phyloP scores from a whole-genome alignment of 805 yeast genomes.

The Millerozyma acaciae region DNA sequence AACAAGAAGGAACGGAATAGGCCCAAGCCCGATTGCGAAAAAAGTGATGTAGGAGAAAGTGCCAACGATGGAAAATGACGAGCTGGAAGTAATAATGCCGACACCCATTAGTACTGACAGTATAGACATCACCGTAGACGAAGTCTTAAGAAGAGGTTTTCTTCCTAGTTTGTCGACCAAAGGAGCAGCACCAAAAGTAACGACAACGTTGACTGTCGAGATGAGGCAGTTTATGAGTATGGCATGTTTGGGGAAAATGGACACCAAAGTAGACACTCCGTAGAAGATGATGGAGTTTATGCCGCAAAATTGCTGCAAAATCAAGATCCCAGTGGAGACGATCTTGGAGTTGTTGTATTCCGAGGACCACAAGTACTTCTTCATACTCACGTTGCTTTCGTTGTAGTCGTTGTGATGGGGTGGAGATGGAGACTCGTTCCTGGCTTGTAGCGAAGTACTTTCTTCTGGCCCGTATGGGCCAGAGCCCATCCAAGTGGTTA shows the following conservation, averaged over 20 bases:
- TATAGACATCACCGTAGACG: slow-evolving; percentile 66
- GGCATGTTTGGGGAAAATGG: slow-evolving; percentile 68
- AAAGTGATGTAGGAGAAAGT: slow-evolving; percentile 73
- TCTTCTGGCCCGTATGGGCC: slow-evolving; percentile 1
- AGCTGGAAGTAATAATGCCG: slow-evolving; percentile 52
- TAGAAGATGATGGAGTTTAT: slow-evolving; percentile 90
- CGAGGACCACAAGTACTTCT: slow-evolving; percentile 46
- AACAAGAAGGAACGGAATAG: slow-evolving; percentile 86
- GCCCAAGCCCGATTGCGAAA: slow-evolving; percentile 92
- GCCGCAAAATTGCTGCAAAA: slow-evolving; percentile 90
- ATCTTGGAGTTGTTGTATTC: slow-evolving; percentile 55
- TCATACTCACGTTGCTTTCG: slow-evolving; percentile 20
- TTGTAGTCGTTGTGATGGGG: background rate
- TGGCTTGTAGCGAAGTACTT: background rate
- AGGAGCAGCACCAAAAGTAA: slow-evolving; percentile 72
- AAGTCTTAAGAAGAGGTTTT: slow-evolving; percentile 61
- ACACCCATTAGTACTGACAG: slow-evolving; percentile 60
- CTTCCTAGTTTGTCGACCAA: slow-evolving; percentile 75
- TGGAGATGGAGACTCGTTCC: slow-evolving; percentile 6
- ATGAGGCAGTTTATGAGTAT: slow-evolving; percentile 70
- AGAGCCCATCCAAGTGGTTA: slow-evolving; percentile 29
- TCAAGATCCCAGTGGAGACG: slow-evolving; percentile 67
- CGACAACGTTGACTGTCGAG: slow-evolving; percentile 67
- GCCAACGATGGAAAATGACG: slow-evolving; percentile 54
- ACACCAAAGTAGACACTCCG: slow-evolving; percentile 81